Conservation (phyloP, 2,329 filamentous ascomycete genomes). For the Ophiostoma novo-ulmi region DNA sequence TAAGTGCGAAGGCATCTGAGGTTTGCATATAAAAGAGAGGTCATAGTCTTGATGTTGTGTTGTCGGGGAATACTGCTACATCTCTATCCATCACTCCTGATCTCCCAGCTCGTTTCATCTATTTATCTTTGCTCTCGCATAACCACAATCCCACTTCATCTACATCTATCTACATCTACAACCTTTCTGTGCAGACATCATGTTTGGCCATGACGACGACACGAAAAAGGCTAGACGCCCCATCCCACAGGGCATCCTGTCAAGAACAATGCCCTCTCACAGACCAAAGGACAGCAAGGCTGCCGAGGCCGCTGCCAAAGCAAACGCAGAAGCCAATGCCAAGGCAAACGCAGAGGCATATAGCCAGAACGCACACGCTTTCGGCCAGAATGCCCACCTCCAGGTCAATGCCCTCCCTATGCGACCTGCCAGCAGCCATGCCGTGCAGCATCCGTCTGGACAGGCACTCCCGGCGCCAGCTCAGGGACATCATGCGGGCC, state of each 20-base stretch:
- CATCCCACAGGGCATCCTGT: background rate
- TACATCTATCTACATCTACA: background rate
- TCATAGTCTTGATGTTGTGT: background rate
- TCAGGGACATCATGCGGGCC: background rate
- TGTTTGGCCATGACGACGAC: constrained; percentile 1
- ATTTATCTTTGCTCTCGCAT: background rate
- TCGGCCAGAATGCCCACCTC: background rate
- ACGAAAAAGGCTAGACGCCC: background rate
- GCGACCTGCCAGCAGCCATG: background rate
- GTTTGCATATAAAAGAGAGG: background rate
- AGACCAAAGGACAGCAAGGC: background rate
- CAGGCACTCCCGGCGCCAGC: background rate
- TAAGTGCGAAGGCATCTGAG: background rate
- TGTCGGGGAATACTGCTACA: background rate
- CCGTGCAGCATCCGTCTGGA: background rate
- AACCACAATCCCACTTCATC: background rate
- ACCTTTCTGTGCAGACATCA: background rate
- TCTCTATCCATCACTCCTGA: background rate
- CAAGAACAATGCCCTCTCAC: background rate
- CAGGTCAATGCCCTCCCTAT: background rate
- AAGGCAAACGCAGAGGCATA: background rate
- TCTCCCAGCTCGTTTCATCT: background rate
- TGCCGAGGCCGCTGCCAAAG: background rate
- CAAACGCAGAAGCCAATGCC: background rate
- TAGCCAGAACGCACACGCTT: background rate